A percentile compares a stretch with the other conserved stretches of the same genome.
These are phyloP conservation scores for Colletotrichum scovillei DNA, from an alignment of 2,329 filamentous ascomycete genomes.

Conservation along the genomic window DNA sequence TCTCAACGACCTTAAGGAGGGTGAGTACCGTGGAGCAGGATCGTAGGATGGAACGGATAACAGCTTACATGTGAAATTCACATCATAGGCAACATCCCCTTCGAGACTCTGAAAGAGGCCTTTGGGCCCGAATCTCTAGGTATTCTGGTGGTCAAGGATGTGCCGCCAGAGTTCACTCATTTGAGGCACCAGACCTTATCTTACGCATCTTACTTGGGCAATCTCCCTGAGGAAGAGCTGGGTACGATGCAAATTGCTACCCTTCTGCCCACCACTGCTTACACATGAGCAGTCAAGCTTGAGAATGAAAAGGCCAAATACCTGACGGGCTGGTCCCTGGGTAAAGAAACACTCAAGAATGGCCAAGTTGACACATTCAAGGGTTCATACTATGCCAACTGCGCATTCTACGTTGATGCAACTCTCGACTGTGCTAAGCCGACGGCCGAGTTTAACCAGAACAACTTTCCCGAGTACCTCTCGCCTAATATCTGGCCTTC, in stretches of 20 bases:
- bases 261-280: slow-evolving; percentile 10
- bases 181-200: slow-evolving; percentile 82
- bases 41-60: background rate
- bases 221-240: slow-evolving; percentile 77
- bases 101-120: slow-evolving; percentile 77
- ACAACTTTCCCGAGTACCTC: slow-evolving; percentile 87
- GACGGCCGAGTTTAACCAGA: slow-evolving; percentile 64
- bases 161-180: slow-evolving; percentile 77
- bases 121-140: slow-evolving; percentile 93
- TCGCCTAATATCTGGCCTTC: slow-evolving; percentile 90
- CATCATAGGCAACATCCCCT: slow-evolving; percentile 70
- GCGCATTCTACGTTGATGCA: slow-evolving; percentile 78
- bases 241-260: slow-evolving; percentile 58
- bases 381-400: slow-evolving; percentile 87
- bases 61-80: slow-evolving; percentile 32
- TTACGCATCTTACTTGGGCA: slow-evolving; percentile 89
- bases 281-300: slow-evolving; percentile 57
- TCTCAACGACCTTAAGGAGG: slow-evolving; percentile 68
- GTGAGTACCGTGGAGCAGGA: slow-evolving; percentile 45
- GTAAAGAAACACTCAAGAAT: slow-evolving; percentile 83
- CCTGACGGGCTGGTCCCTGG: slow-evolving; percentile 81
- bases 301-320: slow-evolving; percentile 72
- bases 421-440: slow-evolving; percentile 71
- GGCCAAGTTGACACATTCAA: slow-evolving; percentile 84
- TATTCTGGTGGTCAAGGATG: slow-evolving; percentile 91